These are phyloP conservation scores for Trichothecium roseum DNA, from an alignment of 2,329 filamentous ascomycete species.

Conservation along the genomic window DNA sequence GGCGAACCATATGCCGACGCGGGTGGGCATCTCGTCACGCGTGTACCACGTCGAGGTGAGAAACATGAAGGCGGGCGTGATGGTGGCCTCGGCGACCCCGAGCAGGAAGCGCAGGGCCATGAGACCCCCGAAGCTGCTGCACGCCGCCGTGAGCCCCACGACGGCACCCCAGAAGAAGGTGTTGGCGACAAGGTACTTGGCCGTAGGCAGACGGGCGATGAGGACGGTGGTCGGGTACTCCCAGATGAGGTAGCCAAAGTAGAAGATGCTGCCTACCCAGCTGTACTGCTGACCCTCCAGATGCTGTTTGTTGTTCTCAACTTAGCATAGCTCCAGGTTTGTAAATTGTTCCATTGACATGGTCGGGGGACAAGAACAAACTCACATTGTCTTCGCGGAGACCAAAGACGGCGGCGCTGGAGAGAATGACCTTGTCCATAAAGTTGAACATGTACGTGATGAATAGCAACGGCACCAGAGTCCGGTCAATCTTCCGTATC, in stretches of 20 bases:
- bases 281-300: conserved; percentile 41
- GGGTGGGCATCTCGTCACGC: conserved; percentile 41
- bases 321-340: too few species aligned
- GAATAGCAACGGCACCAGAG: conserved; percentile 45
- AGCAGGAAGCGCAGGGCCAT: conserved; percentile 41
- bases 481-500: conserved; percentile 44
- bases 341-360: too few species aligned
- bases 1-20: conserved; percentile 46
- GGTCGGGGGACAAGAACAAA: not conserved
- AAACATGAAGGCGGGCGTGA: conserved; percentile 45
- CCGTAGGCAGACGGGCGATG: conserved; percentile 34
- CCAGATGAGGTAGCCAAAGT: conserved; percentile 36
- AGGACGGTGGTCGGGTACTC: conserved; percentile 39
- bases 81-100: conserved; percentile 43
- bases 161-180: conserved; percentile 40
- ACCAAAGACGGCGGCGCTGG: conserved; percentile 46
- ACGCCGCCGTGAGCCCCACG: conserved; percentile 33
- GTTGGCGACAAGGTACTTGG: conserved; percentile 34
- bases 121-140: conserved; percentile 36
- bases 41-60: conserved; percentile 47
- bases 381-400: conserved; percentile 34
- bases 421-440: conserved; percentile 50
- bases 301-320: too few species aligned
- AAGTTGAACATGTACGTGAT: conserved; percentile 49
- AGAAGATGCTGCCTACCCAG: conserved; percentile 44